phyloP scores from a whole-genome alignment of 2,329 filamentous ascomycete genomes.

The Penicillium sp. region DNA sequence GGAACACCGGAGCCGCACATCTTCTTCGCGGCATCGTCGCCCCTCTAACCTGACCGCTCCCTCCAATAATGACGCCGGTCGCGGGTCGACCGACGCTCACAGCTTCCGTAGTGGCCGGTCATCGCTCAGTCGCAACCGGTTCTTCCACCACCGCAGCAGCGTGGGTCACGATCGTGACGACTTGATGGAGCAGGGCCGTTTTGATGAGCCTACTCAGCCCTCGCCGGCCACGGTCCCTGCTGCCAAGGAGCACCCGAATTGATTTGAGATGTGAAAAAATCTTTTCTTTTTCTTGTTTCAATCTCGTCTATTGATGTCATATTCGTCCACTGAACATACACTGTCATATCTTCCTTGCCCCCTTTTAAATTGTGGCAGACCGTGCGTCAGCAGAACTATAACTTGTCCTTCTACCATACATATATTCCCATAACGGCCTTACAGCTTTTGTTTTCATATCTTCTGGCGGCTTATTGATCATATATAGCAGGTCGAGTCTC shows the following conservation, averaged over 20 bases:
- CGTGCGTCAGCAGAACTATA: not conserved
- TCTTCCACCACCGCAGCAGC: constrained; percentile 54
- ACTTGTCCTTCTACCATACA: constrained; percentile 4
- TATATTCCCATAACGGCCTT: constrained; percentile 4
- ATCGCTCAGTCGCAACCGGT: constrained; percentile 57
- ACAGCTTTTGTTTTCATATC: not conserved
- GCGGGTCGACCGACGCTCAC: constrained; percentile 30
- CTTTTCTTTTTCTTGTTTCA: not conserved
- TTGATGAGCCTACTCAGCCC: constrained; percentile 24
- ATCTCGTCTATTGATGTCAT: not conserved
- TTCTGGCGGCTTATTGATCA: not conserved
- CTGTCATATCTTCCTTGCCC: not conserved
- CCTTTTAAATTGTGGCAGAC: not conserved
- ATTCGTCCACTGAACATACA: not conserved
- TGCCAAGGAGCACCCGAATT: constrained; percentile 1
- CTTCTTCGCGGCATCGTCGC: constrained; percentile 24
- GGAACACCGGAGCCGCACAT: constrained; percentile 27
- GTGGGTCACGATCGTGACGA: constrained; percentile 35
- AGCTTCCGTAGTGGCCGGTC: constrained; percentile 32
- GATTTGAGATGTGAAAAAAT: not conserved
- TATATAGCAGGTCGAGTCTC: not conserved
- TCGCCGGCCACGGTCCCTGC: constrained; percentile 1
- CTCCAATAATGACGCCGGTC: constrained; percentile 17
- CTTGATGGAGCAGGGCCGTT: constrained; percentile 49
- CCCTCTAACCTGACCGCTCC: constrained; percentile 28